A percentile compares a stretch with the other conserved stretches of the same genome.
phyloP scores from a whole-genome alignment of 2,329 filamentous ascomycete genomes.

The Calonectria montana region DNA sequence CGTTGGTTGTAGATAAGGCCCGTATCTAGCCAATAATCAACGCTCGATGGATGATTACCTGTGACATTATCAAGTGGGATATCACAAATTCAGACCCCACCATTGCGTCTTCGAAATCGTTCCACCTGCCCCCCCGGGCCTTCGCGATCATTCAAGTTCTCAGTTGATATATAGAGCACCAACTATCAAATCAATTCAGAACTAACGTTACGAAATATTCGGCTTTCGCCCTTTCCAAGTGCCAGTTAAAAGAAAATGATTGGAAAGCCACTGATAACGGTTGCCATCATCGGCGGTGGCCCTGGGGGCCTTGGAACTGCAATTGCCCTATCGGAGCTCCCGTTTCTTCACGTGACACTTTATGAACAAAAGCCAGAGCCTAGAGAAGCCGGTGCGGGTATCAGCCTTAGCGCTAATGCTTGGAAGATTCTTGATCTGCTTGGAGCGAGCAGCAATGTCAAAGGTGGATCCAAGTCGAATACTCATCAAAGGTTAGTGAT shows the following conservation, averaged over 20 bases:
- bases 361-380: conserved; percentile 12
- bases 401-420: conserved; percentile 9
- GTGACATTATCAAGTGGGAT: neutral
- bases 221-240: neutral
- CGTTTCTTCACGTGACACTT: conserved; percentile 6
- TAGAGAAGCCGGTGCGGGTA: conserved; percentile 7
- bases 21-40: neutral
- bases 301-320: conserved; percentile 9
- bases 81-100: neutral
- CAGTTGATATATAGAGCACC: neutral
- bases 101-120: neutral
- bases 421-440: conserved; percentile 15
- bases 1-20: neutral
- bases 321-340: conserved; percentile 1
- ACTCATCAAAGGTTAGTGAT: neutral
- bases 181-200: neutral
- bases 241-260: neutral
- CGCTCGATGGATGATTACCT: neutral
- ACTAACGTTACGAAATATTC: neutral
- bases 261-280: neutral
- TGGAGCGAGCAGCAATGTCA: neutral
- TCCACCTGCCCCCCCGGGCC: neutral
- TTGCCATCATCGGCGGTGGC: conserved; percentile 8
- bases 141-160: neutral
- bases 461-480: conserved; percentile 12